Evolutionary conservation across 331 rosid species (phyloP), one percentile per base, ranked within the genome.

Genomic region (Stylosanthes scabra): DNA sequence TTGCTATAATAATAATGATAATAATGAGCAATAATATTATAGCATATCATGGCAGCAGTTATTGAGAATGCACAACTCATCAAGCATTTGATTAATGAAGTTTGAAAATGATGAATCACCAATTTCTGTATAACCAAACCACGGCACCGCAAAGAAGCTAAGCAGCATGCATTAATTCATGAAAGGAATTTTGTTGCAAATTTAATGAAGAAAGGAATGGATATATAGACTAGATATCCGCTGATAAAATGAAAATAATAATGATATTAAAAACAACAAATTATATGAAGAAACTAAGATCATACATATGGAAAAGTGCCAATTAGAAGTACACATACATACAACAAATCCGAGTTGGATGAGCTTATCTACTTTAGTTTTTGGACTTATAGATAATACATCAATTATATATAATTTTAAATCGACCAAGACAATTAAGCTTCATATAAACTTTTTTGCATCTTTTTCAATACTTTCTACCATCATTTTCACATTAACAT

Each of bases 381-480:
- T 2, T 41, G 46, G 46, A 41, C 46, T 41, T 7, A 41, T 9
- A 9, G 11, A 57, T 4, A 2, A 28, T 9, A 9, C 14, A 3
- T 9, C 29, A 8, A 1, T 27, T 9, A 57, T 27, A 5, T 9
- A 57, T 27, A 5, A 12, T 46, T 46, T 3, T 51, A 10, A 60
- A 34, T 34, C n/a, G 42, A 61, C 27, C 51, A 37, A 11, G 27
- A 72, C 70, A 61, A 61, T 34, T 16, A 58, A 60, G 70, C 64
- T 54, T 9, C 25, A 52, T 41, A 9, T 74, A 25, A 28, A 55
- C 55, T 9, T 25, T 9, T 12, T 46, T 39, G 42, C 47, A 68
- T 60, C 47, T 51, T 68, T 44, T 54, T 28, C 37, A 68, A 46
- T 37, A 39, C 59, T 69, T 80, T 34, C 68, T 8, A 13, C 45